phyloP scores from a whole-genome alignment of 2,329 filamentous ascomycete genomes.

The Colletotrichum truncatum region DNA sequence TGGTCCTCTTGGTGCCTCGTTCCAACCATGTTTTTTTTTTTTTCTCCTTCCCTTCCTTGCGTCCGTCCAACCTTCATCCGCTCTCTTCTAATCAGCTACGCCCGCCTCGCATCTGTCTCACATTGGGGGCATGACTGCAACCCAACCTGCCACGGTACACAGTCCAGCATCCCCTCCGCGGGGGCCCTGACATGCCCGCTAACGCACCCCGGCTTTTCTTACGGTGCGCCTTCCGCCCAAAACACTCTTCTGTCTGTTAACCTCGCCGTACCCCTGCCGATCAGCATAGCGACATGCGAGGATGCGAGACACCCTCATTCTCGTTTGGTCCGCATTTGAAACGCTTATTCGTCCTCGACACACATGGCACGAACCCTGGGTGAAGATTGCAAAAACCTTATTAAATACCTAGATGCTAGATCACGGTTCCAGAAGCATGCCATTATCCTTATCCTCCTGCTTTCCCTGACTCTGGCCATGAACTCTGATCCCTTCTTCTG shows the following conservation, averaged over 20 bases:
- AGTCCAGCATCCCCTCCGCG: not conserved
- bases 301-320: conserved; percentile 1
- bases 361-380: conserved; percentile 18
- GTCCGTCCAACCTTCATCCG: not conserved
- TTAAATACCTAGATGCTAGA: conserved; percentile 21
- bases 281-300: conserved; percentile 3
- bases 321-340: conserved; percentile 18
- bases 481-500: not conserved
- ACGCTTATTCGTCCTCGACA: conserved; percentile 18
- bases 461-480: conserved; percentile 6
- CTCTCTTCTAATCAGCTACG: conserved; percentile 5
- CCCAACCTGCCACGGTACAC: conserved; percentile 7
- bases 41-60: too few species aligned
- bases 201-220: conserved; percentile 3
- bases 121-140: conserved; percentile 7
- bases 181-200: not conserved
- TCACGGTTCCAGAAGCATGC: conserved; percentile 7
- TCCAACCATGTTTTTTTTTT: not conserved
- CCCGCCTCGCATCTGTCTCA: conserved; percentile 19
- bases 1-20: not conserved
- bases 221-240: too few species aligned
- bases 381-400: conserved; percentile 4
- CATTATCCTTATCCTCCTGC: not conserved
- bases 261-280: not conserved
- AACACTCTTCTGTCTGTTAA: not conserved